phyloP scores from a whole-genome alignment of 306 rosid genomes.

The Glycyrrhiza uralensis region DNA sequence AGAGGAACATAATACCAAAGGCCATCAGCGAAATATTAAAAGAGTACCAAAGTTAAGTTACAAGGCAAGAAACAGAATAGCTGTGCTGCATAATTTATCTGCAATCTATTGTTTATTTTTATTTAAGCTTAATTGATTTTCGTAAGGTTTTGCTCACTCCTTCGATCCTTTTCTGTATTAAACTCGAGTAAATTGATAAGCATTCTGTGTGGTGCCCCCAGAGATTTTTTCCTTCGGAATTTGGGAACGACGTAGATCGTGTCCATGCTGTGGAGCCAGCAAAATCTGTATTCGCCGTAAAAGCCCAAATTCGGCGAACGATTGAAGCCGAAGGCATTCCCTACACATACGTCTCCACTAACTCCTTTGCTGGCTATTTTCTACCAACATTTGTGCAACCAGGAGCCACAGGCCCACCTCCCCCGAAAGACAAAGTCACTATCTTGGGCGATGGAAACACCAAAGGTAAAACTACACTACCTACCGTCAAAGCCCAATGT shows the following conservation, averaged over 20 bases:
- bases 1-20: too few species aligned
- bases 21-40: too few species aligned
- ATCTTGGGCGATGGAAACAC: constrained; percentile 70
- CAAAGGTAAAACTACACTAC: constrained; percentile 40
- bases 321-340: constrained; percentile 72
- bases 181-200: too few species aligned
- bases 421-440: constrained; percentile 70
- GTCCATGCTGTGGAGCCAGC: constrained; percentile 84
- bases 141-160: too few species aligned
- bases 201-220: constrained; percentile 2
- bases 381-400: constrained; percentile 68
- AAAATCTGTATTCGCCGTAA: constrained; percentile 49
- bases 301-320: constrained; percentile 59
- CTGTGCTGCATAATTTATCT: too few species aligned
- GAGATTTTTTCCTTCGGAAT: constrained; percentile 95
- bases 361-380: constrained; percentile 68
- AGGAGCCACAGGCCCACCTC: constrained; percentile 67
- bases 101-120: too few species aligned
- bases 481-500: too few species aligned
- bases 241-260: constrained; percentile 80
- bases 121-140: too few species aligned
- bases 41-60: too few species aligned
- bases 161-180: too few species aligned
- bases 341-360: constrained; percentile 53
- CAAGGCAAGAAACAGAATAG: too few species aligned